These are phyloP conservation scores for Penicillium paxilli DNA, from an alignment of 495 filamentous ascomycete genomes.

Conservation along the genomic window DNA sequence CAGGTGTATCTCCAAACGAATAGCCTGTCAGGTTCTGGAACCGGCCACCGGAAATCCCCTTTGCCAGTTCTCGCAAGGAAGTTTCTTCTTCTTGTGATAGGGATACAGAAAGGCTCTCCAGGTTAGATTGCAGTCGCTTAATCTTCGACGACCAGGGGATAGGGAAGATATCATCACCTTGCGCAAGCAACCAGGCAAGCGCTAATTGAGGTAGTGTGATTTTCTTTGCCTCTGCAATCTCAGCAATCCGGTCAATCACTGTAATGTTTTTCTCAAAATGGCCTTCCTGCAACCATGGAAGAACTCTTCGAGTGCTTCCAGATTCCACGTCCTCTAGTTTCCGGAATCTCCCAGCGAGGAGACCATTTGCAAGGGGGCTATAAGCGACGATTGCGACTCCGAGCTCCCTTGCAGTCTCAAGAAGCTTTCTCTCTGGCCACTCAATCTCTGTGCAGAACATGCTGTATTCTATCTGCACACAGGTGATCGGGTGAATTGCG, in stretches of 20 bases:
- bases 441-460: constrained; percentile 63
- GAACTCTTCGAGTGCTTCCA: constrained; percentile 31
- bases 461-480: constrained; percentile 67
- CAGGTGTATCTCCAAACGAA: constrained; percentile 26
- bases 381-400: constrained; percentile 63
- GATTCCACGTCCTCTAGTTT: constrained; percentile 48
- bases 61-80: constrained; percentile 7
- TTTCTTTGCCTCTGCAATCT: constrained; percentile 48
- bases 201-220: constrained; percentile 50
- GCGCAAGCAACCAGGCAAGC: constrained; percentile 59
- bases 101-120: constrained; percentile 16
- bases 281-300: constrained; percentile 51
- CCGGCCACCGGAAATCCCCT: constrained; percentile 11
- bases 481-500: constrained; percentile 59
- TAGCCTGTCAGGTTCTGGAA: constrained; percentile 23
- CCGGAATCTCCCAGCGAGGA: constrained; percentile 50
- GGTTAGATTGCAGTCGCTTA: constrained; percentile 59
- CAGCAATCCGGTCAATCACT: constrained; percentile 41
- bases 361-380: constrained; percentile 59
- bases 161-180: constrained; percentile 60
- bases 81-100: constrained; percentile 19
- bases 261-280: constrained; percentile 53
- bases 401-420: constrained; percentile 61
- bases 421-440: constrained; percentile 41
- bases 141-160: constrained; percentile 62